Evolutionary conservation across 176 grass and related monocot genomes (phyloP), one percentile per base, ranked within the genome.

Genomic region (Poa annua): DNA sequence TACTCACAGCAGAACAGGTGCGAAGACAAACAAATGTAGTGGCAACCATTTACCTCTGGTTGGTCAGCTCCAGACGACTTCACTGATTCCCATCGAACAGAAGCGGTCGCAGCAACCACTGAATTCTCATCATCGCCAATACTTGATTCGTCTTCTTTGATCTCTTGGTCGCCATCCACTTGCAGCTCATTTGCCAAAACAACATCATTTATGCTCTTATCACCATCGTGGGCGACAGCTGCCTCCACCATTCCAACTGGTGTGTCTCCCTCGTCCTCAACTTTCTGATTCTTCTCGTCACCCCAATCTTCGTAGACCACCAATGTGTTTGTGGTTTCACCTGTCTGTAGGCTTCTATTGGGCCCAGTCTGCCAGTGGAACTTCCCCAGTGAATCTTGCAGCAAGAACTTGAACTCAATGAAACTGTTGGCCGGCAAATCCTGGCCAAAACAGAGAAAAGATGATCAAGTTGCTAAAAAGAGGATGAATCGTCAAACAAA

Each of bases 401-500:
- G 84, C 71, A 92, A 69, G 83, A 97, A 94, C 88, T 97, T 97
- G 88, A 91, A 97, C 83, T 92, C 89, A 51, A 97, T 35, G 42
- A 68, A 38, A 52, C 64, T 84, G 47, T 75, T 88, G 21, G 85
- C 72, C 0, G 92, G 90, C 26, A 97, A 21, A 61, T 97, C 92
- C 92, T 97, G 66, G 34, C 54, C 47, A 89, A 77, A 56, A 67
- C 59, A 78, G 25, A 74, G 42, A 61, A 19, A 13, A 10, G 34
- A 48, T 75, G 39, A 75, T 16, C 32, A 52, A 26, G 19, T 79
- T 34, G 7, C 11, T 45, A 12, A 22, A 42, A 68, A 55, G 9
- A 42, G 36, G 53, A 3, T 32, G 66, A 45, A 79, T 38, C 36
- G 59, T 34, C 11, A 62, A 63, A 66, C 6, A n/a, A 29, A 29